These are phyloP conservation scores for Paecilomyces fulvus DNA, from an alignment of 2,329 filamentous ascomycete genomes.

Conservation along the genomic window DNA sequence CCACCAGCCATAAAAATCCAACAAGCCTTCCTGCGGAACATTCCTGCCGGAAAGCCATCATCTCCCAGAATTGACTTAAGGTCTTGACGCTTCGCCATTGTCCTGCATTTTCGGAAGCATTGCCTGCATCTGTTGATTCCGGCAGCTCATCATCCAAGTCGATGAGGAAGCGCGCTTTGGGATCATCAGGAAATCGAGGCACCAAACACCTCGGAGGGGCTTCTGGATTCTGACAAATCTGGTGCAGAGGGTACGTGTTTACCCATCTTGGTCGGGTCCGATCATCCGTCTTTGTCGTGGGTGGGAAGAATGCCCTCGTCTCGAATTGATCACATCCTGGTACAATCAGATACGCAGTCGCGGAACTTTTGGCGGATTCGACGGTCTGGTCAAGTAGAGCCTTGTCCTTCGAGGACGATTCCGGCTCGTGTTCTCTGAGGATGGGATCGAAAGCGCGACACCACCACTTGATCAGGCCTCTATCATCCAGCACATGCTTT, in stretches of 20 bases:
- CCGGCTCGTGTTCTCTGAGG: conserved; percentile 40
- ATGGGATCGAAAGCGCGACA: conserved; percentile 77
- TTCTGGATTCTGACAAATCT: conserved; percentile 59
- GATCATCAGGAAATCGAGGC: conserved; percentile 88
- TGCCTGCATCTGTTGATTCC: conserved; percentile 17
- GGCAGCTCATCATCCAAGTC: conserved; percentile 80
- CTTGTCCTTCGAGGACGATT: conserved; percentile 30
- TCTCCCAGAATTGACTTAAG: conserved; percentile 93
- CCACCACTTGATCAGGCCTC: conserved; percentile 92
- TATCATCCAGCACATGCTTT: conserved; percentile 89
- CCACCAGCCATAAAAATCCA: conserved; percentile 89
- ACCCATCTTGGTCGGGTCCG: conserved; percentile 36
- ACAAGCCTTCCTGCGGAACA: conserved; percentile 88
- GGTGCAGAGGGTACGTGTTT: conserved; percentile 62
- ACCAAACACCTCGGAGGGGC: conserved; percentile 77
- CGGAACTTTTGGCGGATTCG: conserved; percentile 28
- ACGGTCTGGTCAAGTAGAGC: conserved; percentile 17
- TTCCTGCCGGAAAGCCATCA: conserved; percentile 95
- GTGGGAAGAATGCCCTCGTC: conserved; percentile 68
- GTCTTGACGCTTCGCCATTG: conserved; percentile 77
- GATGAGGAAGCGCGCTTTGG: conserved; percentile 79
- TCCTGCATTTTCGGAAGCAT: conserved; percentile 45
- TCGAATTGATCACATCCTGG: conserved; percentile 80
- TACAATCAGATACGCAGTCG: conserved; percentile 76
- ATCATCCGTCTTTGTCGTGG: conserved; percentile 32